Percentiles rank a stretch among this genome's conserved stretches.
These are phyloP conservation scores for Arachnomyces sp. DNA, from an alignment of 2,329 filamentous ascomycete genomes.

Conservation along the genomic window DNA sequence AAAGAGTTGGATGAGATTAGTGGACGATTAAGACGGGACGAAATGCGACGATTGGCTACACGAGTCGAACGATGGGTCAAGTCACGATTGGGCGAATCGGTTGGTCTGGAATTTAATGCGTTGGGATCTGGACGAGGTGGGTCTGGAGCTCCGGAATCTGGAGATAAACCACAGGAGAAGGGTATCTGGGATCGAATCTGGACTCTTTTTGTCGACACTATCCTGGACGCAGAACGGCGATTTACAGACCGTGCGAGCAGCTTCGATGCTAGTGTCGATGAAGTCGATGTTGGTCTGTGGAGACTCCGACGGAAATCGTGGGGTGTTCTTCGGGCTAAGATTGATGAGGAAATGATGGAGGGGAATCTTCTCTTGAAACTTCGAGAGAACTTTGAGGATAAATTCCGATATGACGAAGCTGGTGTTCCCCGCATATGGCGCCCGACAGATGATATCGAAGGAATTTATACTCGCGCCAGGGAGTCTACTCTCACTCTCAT, in stretches of 20 bases:
- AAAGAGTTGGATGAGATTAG: conserved; percentile 90
- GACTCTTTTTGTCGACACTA: conserved; percentile 72
- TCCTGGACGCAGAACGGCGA: conserved; percentile 73
- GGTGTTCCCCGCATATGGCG: conserved; percentile 96
- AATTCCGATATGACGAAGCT: conserved; percentile 93
- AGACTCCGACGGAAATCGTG: conserved; percentile 87
- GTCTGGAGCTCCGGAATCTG: conserved; percentile 67
- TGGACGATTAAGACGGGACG: conserved; percentile 75
- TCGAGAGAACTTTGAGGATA: conserved; percentile 97
- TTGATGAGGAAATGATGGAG: conserved; percentile 97
- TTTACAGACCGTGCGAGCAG: conserved; percentile 85
- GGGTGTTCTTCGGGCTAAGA: conserved; percentile 78
- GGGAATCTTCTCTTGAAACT: conserved; percentile 92
- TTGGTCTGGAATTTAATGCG: conserved; percentile 93
- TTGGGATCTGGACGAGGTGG: conserved; percentile 81
- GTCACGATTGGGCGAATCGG: conserved; percentile 73
- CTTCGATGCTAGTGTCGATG: conserved; percentile 84
- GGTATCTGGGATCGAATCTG: conserved; percentile 95
- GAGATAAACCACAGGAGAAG: conserved; percentile 68
- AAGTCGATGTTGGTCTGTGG: conserved; percentile 90
- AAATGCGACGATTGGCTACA: conserved; percentile 87
- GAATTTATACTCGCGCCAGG: conserved; percentile 81
- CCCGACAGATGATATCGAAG: conserved; percentile 93
- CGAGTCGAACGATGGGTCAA: conserved; percentile 91
- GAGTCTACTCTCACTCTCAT: conserved; percentile 89